Evolutionary conservation across 2,329 filamentous ascomycete species (phyloP).

Genomic region (Claviceps cyperi): DNA sequence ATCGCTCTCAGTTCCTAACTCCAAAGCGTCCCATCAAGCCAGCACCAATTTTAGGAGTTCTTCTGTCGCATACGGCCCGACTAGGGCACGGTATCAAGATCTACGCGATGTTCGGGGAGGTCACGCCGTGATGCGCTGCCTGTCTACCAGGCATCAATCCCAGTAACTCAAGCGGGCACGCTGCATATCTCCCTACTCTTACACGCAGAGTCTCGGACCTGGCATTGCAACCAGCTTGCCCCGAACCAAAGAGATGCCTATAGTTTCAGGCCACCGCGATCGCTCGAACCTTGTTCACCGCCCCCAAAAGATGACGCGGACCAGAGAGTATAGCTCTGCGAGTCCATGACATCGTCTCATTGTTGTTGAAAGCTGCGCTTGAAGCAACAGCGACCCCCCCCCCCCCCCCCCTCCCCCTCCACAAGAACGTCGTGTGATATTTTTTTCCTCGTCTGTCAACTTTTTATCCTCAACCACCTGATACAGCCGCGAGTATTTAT

Average conservation of each 20-base stretch:
- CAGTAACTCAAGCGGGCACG: neutral
- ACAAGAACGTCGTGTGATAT: neutral
- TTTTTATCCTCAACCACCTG: neutral
- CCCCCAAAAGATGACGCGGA: neutral
- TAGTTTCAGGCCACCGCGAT: neutral
- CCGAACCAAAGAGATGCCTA: neutral
- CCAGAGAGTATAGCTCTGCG: neutral
- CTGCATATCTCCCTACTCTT: neutral
- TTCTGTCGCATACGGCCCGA: neutral
- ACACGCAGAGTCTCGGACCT: neutral
- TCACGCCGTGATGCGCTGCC: neutral
- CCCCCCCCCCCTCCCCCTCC: neutral
- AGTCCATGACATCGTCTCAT: neutral
- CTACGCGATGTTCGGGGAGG: too few species aligned
- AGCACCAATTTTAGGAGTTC: neutral
- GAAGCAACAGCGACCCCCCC: neutral
- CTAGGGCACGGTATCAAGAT: neutral
- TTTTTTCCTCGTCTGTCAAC: neutral
- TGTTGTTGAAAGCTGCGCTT: neutral
- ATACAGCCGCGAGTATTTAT: conserved; percentile 15
- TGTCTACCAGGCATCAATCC: neutral
- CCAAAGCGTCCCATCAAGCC: neutral
- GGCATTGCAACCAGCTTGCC: neutral
- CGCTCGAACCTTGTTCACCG: neutral
- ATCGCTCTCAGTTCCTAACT: neutral